phyloP scores from a whole-genome alignment of 2,329 filamentous ascomycete species.

The Pseudogymnoascus sp. region DNA sequence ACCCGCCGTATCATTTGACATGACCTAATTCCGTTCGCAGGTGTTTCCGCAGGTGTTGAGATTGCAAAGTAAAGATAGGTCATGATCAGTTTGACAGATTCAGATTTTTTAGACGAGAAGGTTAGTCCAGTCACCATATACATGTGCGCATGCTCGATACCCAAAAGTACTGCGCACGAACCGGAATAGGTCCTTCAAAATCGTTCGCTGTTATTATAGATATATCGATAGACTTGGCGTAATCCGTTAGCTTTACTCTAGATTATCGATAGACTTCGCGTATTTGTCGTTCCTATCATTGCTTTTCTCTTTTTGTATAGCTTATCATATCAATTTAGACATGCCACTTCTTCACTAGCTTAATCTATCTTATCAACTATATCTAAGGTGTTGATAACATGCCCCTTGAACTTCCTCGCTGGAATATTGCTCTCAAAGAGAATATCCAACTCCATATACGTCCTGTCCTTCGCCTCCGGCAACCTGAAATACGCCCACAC shows the following conservation, averaged over 20 bases:
- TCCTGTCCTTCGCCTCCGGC: slow-evolving; percentile 28
- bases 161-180: neutral
- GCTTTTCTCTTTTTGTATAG: too few relatives aligned
- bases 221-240: too few relatives aligned
- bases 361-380: neutral
- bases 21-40: neutral
- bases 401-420: slow-evolving; percentile 15
- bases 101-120: neutral
- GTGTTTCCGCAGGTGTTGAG: neutral
- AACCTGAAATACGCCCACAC: slow-evolving; percentile 17
- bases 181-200: neutral
- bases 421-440: slow-evolving; percentile 17
- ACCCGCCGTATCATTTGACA: neutral
- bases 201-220: neutral
- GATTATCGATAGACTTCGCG: too few relatives aligned
- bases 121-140: neutral
- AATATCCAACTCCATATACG: slow-evolving; percentile 21
- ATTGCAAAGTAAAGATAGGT: neutral
- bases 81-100: neutral
- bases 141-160: neutral
- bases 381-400: slow-evolving; percentile 2
- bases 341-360: neutral
- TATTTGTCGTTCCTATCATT: too few relatives aligned
- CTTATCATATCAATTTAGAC: too few relatives aligned
- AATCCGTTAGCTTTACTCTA: too few relatives aligned